Evolutionary conservation across 2,329 filamentous ascomycete genomes (phyloP).

Genomic region (Aureobasidium pullulans): DNA sequence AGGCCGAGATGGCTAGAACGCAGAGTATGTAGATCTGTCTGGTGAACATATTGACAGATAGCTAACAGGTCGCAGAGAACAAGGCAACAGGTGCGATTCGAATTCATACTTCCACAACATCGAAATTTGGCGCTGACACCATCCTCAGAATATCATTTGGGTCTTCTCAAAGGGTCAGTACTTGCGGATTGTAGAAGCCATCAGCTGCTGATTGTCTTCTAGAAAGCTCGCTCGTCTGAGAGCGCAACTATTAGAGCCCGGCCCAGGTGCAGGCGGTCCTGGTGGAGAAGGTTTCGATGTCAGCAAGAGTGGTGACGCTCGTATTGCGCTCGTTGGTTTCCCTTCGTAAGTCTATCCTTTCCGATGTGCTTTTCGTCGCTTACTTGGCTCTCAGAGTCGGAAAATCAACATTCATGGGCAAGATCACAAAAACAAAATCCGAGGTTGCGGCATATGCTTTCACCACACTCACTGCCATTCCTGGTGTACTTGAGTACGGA

Average conservation of each 20-base stretch:
- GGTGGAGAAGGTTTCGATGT: slow-evolving; percentile 80
- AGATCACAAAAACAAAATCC: slow-evolving; percentile 95
- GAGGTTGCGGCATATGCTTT: slow-evolving; percentile 96
- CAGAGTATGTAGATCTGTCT: slow-evolving; percentile 62
- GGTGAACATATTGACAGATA: not conserved
- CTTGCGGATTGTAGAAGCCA: not conserved
- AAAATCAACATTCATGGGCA: slow-evolving; percentile 97
- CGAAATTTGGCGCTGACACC: slow-evolving; percentile 27
- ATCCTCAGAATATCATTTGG: slow-evolving; percentile 84
- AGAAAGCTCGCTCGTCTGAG: slow-evolving; percentile 94
- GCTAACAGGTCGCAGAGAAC: slow-evolving; percentile 62
- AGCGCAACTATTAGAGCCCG: slow-evolving; percentile 88
- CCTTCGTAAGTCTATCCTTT: slow-evolving; percentile 50
- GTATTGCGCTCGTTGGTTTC: slow-evolving; percentile 96
- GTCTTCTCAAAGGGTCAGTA: slow-evolving; percentile 85
- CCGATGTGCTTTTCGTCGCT: not conserved
- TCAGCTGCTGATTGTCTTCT: slow-evolving; percentile 20
- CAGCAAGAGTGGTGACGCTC: slow-evolving; percentile 90
- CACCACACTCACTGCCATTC: slow-evolving; percentile 94
- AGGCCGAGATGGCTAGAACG: slow-evolving; percentile 98
- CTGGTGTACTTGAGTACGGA: slow-evolving; percentile 93
- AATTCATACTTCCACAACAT: not conserved
- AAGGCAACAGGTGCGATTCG: slow-evolving; percentile 81
- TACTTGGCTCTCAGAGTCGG: slow-evolving; percentile 51
- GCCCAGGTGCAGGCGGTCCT: slow-evolving; percentile 66